A percentile compares a stretch with the other conserved stretches of the same genome.
These are phyloP conservation scores for Coprinopsis strossmayeri DNA, from an alignment of 768 basidiomycete species.

Conservation along the genomic window DNA sequence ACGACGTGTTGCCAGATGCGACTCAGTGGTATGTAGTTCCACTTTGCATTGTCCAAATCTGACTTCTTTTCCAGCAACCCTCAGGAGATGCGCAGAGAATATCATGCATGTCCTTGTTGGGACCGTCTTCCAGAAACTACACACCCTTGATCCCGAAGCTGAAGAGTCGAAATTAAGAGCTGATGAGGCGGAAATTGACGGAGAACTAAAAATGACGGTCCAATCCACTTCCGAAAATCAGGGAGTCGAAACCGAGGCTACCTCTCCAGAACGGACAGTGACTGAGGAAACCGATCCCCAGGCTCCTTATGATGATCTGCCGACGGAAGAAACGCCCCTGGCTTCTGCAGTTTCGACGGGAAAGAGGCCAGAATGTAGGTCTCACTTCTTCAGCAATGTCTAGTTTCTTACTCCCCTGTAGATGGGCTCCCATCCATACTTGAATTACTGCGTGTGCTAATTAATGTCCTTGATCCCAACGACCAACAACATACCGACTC, in stretches of 20 bases:
- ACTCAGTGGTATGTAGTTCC: conserved; percentile 69
- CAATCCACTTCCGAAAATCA: conserved; percentile 13
- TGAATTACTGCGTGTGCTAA: conserved; percentile 88
- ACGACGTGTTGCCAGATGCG: conserved; percentile 97
- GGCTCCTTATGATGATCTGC: conserved; percentile 10
- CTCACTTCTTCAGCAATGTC: conserved; percentile 1
- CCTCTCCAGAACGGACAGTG: conserved; percentile 4
- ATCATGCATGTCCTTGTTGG: conserved; percentile 87
- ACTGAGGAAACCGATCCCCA: conserved; percentile 17
- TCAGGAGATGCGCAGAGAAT: conserved; percentile 81
- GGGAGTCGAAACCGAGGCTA: conserved; percentile 3
- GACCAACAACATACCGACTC: conserved; percentile 96
- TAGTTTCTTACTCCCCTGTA: conserved; percentile 17
- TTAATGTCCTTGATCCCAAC: conserved; percentile 91
- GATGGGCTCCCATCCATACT: conserved; percentile 91
- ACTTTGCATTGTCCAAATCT: neutral
- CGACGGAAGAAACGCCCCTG: conserved; percentile 14
- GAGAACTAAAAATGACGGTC: conserved; percentile 59
- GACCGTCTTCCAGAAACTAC: conserved; percentile 72
- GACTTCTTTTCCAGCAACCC: conserved; percentile 52
- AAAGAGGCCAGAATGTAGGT: conserved; percentile 38
- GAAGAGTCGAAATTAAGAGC: conserved; percentile 65
- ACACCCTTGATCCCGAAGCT: conserved; percentile 49
- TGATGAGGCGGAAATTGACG: conserved; percentile 44
- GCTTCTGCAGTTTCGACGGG: conserved; percentile 19